Percentiles rank a stretch among this genome's conserved stretches.
These are phyloP conservation scores for Lachnellula occidentalis DNA, from an alignment of 2,329 filamentous ascomycete genomes.

Conservation along the genomic window DNA sequence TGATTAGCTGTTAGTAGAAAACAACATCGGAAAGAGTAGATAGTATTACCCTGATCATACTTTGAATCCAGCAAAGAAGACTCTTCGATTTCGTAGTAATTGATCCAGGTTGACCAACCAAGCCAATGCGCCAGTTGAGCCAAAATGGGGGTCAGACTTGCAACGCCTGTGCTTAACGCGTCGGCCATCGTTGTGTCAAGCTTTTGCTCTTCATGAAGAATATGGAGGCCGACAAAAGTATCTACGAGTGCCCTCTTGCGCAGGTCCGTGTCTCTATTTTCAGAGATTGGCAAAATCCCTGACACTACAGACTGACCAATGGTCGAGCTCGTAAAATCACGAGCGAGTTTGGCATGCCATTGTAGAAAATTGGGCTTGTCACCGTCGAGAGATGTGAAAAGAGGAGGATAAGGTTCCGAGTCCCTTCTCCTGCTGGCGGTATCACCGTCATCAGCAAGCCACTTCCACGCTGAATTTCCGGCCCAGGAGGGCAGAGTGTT, in stretches of 20 bases:
- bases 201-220: conserved; percentile 86
- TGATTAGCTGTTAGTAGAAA: conserved; percentile 7
- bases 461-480: conserved; percentile 62
- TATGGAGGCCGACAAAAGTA: conserved; percentile 71
- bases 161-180: conserved; percentile 37
- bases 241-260: conserved; percentile 59
- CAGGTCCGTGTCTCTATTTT: conserved; percentile 46
- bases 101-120: conserved; percentile 61
- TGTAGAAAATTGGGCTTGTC: conserved; percentile 50
- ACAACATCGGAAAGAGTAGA: background rate
- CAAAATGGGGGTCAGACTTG: conserved; percentile 64
- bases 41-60: conserved; percentile 46
- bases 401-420: conserved; percentile 3
- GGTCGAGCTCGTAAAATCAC: conserved; percentile 57
- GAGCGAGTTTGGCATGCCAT: conserved; percentile 52
- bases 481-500: conserved; percentile 47
- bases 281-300: conserved; percentile 62
- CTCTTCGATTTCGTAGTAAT: conserved; percentile 57
- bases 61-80: conserved; percentile 44
- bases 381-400: conserved; percentile 26
- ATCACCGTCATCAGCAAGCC: conserved; percentile 57
- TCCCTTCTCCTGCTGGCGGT: background rate
- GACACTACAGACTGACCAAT: conserved; percentile 50
- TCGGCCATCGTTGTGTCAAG: conserved; percentile 58
- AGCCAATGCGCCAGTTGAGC: conserved; percentile 81